Percentiles rank a stretch among this genome's conserved stretches.
Evolutionary conservation across 345 rosid species (phyloP).

Genomic region (Populus alba): DNA sequence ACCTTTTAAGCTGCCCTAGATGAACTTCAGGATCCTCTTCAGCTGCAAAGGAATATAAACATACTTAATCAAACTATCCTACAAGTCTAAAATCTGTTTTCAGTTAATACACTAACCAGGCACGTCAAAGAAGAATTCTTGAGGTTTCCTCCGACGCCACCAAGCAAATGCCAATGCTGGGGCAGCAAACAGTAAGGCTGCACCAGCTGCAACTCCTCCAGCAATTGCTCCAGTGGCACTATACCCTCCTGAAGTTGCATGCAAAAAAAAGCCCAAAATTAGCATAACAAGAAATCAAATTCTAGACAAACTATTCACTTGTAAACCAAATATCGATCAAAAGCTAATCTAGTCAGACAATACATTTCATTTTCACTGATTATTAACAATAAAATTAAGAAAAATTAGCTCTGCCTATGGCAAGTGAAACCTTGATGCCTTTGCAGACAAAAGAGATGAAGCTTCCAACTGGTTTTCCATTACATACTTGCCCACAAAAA

Average conservation of each 20-base stretch:
- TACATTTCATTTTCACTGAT: slow-evolving; percentile 3
- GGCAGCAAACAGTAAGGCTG: slow-evolving; percentile 92
- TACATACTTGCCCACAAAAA: neutral
- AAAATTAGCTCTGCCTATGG: neutral
- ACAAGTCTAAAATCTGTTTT: neutral
- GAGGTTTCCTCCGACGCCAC: slow-evolving; percentile 95
- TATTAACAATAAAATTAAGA: neutral
- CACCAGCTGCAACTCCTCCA: slow-evolving; percentile 99
- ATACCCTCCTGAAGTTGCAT: slow-evolving; percentile 57
- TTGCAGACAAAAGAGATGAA: neutral
- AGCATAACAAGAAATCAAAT: neutral
- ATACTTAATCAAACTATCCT: neutral
- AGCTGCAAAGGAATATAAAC: slow-evolving; percentile 47
- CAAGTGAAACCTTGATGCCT: neutral
- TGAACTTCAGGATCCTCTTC: slow-evolving; percentile 99
- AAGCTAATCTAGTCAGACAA: neutral
- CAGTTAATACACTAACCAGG: slow-evolving; percentile 59
- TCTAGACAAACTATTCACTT: neutral
- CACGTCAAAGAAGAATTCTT: slow-evolving; percentile 86
- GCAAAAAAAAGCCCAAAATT: neutral
- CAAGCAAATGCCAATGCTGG: slow-evolving; percentile 97
- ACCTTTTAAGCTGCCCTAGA: slow-evolving; percentile 93
- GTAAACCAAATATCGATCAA: neutral
- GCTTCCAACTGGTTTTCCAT: neutral
- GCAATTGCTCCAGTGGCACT: slow-evolving; percentile 93